A percentile compares a stretch with the other conserved stretches of the same genome.
Evolutionary conservation across 495 filamentous ascomycete species (phyloP).

Genomic region (Tuber brumale): DNA sequence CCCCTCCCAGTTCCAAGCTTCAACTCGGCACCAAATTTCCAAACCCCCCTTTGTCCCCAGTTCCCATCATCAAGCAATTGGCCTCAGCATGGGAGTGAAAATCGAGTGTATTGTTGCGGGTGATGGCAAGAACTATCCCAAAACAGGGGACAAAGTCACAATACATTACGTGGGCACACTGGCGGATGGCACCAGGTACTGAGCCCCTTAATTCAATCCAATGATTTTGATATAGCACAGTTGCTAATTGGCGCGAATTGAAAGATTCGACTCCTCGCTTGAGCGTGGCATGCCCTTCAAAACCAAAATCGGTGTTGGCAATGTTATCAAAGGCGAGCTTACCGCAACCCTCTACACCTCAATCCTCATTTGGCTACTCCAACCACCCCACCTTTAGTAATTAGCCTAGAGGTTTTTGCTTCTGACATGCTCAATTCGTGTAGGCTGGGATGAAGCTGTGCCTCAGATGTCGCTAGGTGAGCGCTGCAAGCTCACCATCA

Average conservation of each 20-base stretch:
- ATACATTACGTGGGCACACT: conserved; percentile 63
- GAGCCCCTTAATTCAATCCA: not conserved
- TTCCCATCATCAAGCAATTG: conserved; percentile 13
- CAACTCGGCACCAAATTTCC: not conserved
- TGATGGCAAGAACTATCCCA: conserved; percentile 50
- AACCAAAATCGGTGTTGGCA: conserved; percentile 55
- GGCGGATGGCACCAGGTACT: conserved; percentile 43
- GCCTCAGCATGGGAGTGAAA: conserved; percentile 51
- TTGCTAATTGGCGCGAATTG: not conserved
- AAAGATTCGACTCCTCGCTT: conserved; percentile 61
- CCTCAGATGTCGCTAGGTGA: conserved; percentile 59
- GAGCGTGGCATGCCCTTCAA: conserved; percentile 49
- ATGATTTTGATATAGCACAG: conserved; percentile 6
- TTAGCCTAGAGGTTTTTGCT: not conserved
- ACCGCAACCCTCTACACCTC: not conserved
- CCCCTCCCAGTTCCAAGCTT: conserved; percentile 14
- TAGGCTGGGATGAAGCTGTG: conserved; percentile 66
- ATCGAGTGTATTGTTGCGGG: conserved; percentile 48
- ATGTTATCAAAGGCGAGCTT: conserved; percentile 56
- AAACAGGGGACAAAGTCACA: conserved; percentile 51
- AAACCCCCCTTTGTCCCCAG: not conserved
- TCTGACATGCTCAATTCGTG: not conserved
- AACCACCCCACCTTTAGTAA: not conserved
- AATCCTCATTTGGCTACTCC: not conserved
- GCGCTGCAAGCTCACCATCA: conserved; percentile 55